Conservation (phyloP, 2,329 filamentous ascomycete species). For the Botrytis byssoidea region DNA sequence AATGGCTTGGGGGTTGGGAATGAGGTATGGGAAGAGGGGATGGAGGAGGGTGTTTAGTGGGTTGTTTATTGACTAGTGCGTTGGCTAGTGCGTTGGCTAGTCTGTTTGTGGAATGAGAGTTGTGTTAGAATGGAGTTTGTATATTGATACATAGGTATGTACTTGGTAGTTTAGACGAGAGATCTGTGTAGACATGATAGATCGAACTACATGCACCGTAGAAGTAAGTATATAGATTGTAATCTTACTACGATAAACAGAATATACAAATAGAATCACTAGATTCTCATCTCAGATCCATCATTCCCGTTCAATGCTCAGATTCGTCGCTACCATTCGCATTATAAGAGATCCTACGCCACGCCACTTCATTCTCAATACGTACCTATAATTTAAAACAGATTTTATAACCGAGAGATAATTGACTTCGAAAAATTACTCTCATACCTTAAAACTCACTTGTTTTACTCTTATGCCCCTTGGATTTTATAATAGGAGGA, state of each 20-base stretch:
- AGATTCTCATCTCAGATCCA: too few relatives aligned
- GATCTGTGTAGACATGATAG: background rate
- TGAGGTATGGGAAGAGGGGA: conserved; percentile 19
- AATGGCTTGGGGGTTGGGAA: conserved; percentile 14
- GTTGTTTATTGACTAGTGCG: background rate
- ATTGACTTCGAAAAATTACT: too few relatives aligned
- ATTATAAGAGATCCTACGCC: background rate
- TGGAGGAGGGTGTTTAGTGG: conserved; percentile 17
- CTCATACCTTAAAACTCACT: too few relatives aligned
- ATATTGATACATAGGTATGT: background rate
- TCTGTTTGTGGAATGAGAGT: background rate
- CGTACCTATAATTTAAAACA: too few relatives aligned
- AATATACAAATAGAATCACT: too few relatives aligned
- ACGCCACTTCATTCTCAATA: too few relatives aligned
- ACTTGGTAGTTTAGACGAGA: background rate
- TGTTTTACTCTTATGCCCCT: too few relatives aligned
- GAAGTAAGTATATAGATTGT: background rate
- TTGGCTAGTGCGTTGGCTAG: background rate
- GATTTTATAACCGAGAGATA: too few relatives aligned
- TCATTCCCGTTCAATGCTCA: too few relatives aligned
- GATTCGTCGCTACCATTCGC: background rate
- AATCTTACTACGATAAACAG: too few relatives aligned
- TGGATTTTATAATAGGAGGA: too few relatives aligned
- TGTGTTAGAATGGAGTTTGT: background rate
- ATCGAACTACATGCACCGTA: background rate